phyloP scores from a whole-genome alignment of 306 rosid species.

The Rubus parviflorus region DNA sequence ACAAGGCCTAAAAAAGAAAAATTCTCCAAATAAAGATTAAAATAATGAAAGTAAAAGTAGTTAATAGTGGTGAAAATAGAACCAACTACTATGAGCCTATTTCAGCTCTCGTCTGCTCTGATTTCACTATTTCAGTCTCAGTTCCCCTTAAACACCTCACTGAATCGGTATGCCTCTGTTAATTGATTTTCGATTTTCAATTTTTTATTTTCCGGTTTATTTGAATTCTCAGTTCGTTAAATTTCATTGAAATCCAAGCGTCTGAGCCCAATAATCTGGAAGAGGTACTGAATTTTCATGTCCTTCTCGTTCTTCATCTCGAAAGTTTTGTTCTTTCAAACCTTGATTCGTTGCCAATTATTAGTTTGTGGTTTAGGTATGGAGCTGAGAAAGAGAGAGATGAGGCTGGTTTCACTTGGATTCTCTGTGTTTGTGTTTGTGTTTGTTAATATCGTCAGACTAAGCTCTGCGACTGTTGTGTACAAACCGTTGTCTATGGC shows the following conservation, averaged over 20 bases:
- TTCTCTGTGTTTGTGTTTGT: constrained; percentile 9
- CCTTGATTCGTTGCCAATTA: neutral
- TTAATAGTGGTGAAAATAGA: neutral
- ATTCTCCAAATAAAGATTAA: no score
- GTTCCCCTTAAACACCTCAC: neutral
- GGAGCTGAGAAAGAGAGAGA: constrained; percentile 21
- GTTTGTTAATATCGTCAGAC: neutral
- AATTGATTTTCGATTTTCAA: neutral
- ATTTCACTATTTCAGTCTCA: constrained; percentile 2
- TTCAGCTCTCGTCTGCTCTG: constrained; percentile 6
- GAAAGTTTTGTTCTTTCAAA: neutral
- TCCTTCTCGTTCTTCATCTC: neutral
- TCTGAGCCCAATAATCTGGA: neutral
- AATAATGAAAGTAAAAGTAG: no score
- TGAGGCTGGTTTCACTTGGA: constrained; percentile 22
- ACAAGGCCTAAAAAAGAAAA: no score
- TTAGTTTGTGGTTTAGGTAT: constrained; percentile 13
- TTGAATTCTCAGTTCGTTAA: neutral
- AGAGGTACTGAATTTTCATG: constrained; percentile 7
- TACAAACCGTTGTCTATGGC: constrained; percentile 20
- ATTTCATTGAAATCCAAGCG: neutral
- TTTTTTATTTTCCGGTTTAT: neutral
- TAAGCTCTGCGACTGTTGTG: constrained; percentile 29
- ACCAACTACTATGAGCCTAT: neutral
- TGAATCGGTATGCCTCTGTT: neutral